Percentiles rank a stretch among this genome's conserved stretches.
Evolutionary conservation across 305 asterid genomes (phyloP).

Genomic region (Nicotiana rustica): DNA sequence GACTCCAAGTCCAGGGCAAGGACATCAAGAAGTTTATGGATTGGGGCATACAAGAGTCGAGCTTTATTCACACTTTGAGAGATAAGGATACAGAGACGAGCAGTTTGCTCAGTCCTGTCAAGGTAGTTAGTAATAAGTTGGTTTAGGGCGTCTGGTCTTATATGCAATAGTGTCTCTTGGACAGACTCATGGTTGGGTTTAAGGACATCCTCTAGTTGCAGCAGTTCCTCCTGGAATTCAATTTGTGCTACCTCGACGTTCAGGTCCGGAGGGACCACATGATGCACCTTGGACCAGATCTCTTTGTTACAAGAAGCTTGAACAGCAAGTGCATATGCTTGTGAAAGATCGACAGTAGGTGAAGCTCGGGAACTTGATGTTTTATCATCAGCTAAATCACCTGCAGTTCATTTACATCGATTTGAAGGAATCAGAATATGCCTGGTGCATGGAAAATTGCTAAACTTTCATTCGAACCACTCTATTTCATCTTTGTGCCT

Average conservation of each 20-base stretch:
- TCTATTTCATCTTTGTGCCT: neutral
- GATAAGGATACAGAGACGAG: constrained; percentile 32
- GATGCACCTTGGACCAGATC: constrained; percentile 32
- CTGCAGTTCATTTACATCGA: neutral
- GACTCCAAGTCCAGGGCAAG: constrained; percentile 37
- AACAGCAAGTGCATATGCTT: constrained; percentile 27
- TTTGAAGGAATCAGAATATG: neutral
- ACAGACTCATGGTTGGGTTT: constrained; percentile 10
- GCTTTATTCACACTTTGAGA: constrained; percentile 19
- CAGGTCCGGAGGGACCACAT: neutral
- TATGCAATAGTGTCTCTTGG: neutral
- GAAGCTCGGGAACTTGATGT: neutral
- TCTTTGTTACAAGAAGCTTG: constrained; percentile 14
- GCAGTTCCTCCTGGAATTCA: neutral
- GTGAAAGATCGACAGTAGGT: constrained; percentile 12
- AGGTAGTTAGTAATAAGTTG: constrained; percentile 17
- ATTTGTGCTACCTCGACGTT: constrained; percentile 22
- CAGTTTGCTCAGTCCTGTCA: constrained; percentile 32
- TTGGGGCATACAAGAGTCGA: constrained; percentile 27
- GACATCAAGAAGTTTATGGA: constrained; percentile 25
- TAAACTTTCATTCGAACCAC: neutral
- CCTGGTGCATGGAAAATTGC: neutral
- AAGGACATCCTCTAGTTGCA: constrained; percentile 28
- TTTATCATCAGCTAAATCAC: neutral
- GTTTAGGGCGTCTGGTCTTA: neutral